Conservation (phyloP, 805 yeast genomes). For the Huiozyma naganishii region DNA sequence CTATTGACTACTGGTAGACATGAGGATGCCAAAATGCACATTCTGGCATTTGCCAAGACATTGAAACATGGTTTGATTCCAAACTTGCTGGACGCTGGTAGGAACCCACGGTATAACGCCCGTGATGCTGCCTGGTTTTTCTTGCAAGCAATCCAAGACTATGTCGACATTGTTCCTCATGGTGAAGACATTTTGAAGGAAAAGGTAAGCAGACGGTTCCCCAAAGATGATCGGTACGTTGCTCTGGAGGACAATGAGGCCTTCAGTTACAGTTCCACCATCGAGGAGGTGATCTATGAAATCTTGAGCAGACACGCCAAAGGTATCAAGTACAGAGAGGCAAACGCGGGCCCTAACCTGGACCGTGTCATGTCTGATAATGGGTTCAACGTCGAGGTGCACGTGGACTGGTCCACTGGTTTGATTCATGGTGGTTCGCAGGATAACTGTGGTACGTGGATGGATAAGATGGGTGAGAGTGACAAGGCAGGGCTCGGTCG, state of each 20-base stretch:
- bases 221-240: constrained; percentile 74
- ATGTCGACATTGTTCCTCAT: constrained; percentile 52
- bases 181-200: constrained; percentile 61
- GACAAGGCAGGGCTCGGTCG: constrained; percentile 69
- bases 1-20: constrained; percentile 65
- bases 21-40: constrained; percentile 72
- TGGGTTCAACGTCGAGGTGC: constrained; percentile 77
- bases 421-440: constrained; percentile 85
- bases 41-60: constrained; percentile 79
- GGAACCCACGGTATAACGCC: constrained; percentile 90
- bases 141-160: constrained; percentile 80
- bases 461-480: constrained; percentile 99
- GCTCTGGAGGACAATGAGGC: constrained; percentile 62
- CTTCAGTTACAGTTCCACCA: constrained; percentile 55
- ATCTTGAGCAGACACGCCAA: constrained; percentile 78
- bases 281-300: constrained; percentile 73
- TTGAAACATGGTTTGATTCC: constrained; percentile 94
- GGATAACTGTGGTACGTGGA: constrained; percentile 96
- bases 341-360: constrained; percentile 81
- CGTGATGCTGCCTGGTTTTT: constrained; percentile 97
- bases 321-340: constrained; percentile 83
- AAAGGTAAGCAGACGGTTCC: constrained; percentile 73
- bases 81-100: constrained; percentile 81
- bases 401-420: constrained; percentile 85
- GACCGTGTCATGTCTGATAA: constrained; percentile 89